Conservation (phyloP, 2,329 filamentous ascomycete genomes). For the Cercospora sp. region DNA sequence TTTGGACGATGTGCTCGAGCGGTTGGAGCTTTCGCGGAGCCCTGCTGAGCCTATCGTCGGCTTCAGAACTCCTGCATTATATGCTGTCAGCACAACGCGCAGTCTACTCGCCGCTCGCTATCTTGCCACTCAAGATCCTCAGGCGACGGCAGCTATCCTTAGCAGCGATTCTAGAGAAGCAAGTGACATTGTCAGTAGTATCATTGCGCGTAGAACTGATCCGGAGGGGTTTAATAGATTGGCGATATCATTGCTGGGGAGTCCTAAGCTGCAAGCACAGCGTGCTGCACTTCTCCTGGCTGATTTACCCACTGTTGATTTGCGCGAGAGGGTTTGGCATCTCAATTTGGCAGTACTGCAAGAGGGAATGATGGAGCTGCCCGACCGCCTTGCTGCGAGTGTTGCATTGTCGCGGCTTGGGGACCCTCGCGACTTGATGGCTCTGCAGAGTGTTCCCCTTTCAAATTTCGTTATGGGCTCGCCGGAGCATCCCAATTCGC, state of each 20-base stretch:
- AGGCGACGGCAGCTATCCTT: not conserved
- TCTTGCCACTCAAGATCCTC: not conserved
- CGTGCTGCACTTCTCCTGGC: slow-evolving; percentile 14
- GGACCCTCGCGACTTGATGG: slow-evolving; percentile 12
- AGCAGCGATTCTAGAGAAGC: not conserved
- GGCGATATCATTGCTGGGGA: not conserved
- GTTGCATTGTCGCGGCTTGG: slow-evolving; percentile 4
- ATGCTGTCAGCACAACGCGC: not conserved
- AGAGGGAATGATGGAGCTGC: not conserved
- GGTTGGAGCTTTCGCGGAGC: not conserved
- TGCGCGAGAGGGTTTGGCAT: not conserved
- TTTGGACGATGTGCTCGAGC: not conserved
- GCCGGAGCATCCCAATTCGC: slow-evolving; percentile 1
- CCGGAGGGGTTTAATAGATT: not conserved
- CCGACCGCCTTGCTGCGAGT: slow-evolving; percentile 3
- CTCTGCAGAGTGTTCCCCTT: not conserved
- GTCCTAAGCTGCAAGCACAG: not conserved
- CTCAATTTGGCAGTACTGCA: not conserved
- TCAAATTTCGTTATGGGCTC: not conserved
- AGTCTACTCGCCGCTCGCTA: not conserved
- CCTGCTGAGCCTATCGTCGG: not conserved
- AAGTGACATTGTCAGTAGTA: not conserved
- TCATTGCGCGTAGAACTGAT: not conserved
- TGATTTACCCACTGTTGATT: not conserved
- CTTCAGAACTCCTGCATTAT: not conserved